Evolutionary conservation across 441 rosid genomes (phyloP).

Genomic region (Pelargonium cotyledonis): DNA sequence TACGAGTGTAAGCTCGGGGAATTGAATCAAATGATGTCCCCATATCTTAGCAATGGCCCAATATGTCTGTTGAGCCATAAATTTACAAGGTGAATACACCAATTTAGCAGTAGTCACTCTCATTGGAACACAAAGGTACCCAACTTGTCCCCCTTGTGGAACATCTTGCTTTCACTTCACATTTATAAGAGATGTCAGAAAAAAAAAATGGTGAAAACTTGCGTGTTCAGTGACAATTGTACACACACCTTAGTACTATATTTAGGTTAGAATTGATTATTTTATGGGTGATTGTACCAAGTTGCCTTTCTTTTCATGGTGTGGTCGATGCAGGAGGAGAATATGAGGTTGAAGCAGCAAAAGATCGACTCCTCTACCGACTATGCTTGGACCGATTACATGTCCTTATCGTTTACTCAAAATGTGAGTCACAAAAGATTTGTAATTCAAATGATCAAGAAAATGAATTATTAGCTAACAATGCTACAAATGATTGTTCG

Average conservation of each 20-base stretch:
- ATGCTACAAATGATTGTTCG: neutral
- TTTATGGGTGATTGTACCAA: neutral
- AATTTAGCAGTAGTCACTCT: conserved; percentile 1
- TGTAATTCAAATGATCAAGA: neutral
- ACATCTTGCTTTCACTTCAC: neutral
- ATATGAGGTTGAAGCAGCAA: conserved; percentile 48
- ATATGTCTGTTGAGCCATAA: no score
- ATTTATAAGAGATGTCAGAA: neutral
- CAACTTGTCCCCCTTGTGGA: neutral
- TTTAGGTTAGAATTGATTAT: conserved; percentile 6
- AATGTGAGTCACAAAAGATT: conserved; percentile 35
- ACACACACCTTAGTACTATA: neutral
- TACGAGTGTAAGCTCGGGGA: no score
- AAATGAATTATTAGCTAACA: neutral
- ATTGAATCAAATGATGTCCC: no score
- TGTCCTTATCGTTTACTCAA: conserved; percentile 63
- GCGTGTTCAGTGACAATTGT: neutral
- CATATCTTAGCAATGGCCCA: no score
- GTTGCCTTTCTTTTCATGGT: neutral
- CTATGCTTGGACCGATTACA: conserved; percentile 54
- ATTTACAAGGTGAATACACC: neutral
- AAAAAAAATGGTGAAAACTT: neutral
- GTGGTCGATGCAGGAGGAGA: conserved; percentile 43
- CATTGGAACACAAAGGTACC: neutral
- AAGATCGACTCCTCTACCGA: conserved; percentile 34